Base-by-base conservation (phyloP, 495 filamentous ascomycete species). In the Choiromyces venosus region DNA sequence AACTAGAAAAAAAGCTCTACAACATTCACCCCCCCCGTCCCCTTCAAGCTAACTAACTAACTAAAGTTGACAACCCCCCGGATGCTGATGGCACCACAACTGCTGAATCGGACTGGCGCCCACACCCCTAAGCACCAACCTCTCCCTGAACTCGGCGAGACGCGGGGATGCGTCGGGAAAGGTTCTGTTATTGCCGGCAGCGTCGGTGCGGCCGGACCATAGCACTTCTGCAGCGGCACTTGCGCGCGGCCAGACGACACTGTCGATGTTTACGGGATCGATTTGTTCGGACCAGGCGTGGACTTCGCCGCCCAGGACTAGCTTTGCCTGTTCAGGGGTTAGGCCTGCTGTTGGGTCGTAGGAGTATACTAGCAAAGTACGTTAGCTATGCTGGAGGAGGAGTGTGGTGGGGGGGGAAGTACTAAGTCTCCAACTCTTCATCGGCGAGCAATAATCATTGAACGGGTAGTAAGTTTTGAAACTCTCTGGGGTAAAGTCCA, bases 241-340 rank as follows among this genome's bases (percentile, higher is more conserved):
- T 1, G 86, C 86, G 14, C 92, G 85, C n/a, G 92, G 92, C 92
- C 92, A 95, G 0, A 92, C 81, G 83, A 91, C 88, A 68, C 82
- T 78, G 82, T 94, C 91, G 4, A 93, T 76, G 74, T 87, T 92
- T 37, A 86, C 83, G 0, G 87, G 80, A 78, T 95, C 92, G 37
- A 90, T 92, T 71, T 91, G 88, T 83, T 95, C 92, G 75, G 85
- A 87, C 92, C 92, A 95, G 37, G 91, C 87, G 73, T 89, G 89
- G 25, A 89, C 87, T 79, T 94, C 92, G 14, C 91, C 92, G 37
- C 92, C 92, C 5, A 94, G 78, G 7, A 95, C 90, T 8, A 92
- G 85, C 74, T 89, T 84, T 0, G 86, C 84, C 65, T 86, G 75
- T 16, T 88, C 85, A 0, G 78, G 81, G 0, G 90, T 85, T 18